phyloP scores from a whole-genome alignment of 495 filamentous ascomycete genomes.

The Aspergillus cavernicola region DNA sequence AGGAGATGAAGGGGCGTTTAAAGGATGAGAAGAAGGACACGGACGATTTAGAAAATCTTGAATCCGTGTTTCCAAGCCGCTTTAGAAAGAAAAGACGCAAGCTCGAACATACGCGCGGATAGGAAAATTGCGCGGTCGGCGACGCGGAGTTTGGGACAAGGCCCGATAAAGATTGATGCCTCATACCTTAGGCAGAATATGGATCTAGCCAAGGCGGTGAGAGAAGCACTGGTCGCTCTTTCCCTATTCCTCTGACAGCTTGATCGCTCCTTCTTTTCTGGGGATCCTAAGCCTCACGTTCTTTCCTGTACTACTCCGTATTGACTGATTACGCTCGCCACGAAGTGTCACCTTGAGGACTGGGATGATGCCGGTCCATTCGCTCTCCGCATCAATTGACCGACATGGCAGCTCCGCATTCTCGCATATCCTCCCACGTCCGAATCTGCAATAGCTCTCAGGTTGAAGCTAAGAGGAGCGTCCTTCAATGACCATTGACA shows the following conservation, averaged over 20 bases:
- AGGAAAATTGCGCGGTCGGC: conserved; percentile 19
- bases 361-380: too few relatives aligned
- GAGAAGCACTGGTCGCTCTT: background rate
- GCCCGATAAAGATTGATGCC: conserved; percentile 1
- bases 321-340: too few relatives aligned
- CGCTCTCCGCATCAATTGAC: too few relatives aligned
- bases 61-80: background rate
- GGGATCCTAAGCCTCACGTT: too few relatives aligned
- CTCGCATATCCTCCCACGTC: too few relatives aligned
- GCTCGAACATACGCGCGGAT: conserved; percentile 1
- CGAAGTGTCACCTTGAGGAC: too few relatives aligned
- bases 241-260: background rate
- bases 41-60: background rate
- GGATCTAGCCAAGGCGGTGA: conserved; percentile 19
- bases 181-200: background rate
- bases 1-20: background rate
- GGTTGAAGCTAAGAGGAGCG: too few relatives aligned
- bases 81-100: background rate
- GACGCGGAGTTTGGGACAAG: conserved; percentile 25
- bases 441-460: too few relatives aligned
- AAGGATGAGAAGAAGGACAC: background rate
- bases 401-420: too few relatives aligned
- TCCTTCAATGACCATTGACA: too few relatives aligned
- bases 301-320: too few relatives aligned
- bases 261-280: background rate